Evolutionary conservation across 2,329 filamentous ascomycete species (phyloP).

Genomic region (Purpureocillium takamizusanense): DNA sequence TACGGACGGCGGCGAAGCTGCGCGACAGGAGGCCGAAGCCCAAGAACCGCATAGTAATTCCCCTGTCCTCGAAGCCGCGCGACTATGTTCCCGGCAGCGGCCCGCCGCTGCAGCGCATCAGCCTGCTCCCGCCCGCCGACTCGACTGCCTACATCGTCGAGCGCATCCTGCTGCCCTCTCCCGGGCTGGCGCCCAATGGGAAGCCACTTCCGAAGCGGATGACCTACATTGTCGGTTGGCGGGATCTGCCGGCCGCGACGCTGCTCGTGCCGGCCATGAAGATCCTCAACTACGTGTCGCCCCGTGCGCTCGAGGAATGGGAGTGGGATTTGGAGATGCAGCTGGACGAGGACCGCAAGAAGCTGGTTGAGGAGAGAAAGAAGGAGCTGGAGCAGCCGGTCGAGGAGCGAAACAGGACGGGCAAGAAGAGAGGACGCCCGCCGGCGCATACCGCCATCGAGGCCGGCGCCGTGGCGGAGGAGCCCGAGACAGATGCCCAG

Average conservation of each 20-base stretch:
- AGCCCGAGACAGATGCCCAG: slow-evolving; percentile 13
- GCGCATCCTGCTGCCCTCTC: slow-evolving; percentile 36
- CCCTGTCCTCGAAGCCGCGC: slow-evolving; percentile 7
- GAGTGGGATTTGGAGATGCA: slow-evolving; percentile 37
- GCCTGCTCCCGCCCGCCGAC: slow-evolving; percentile 39
- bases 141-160: slow-evolving; percentile 49
- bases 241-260: slow-evolving; percentile 39
- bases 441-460: slow-evolving; percentile 15
- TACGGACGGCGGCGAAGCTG: background rate
- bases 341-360: slow-evolving; percentile 28
- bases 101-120: slow-evolving; percentile 36
- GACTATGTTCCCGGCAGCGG: slow-evolving; percentile 37
- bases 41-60: background rate
- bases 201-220: slow-evolving; percentile 31
- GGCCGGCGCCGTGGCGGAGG: slow-evolving; percentile 17
- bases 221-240: slow-evolving; percentile 47
- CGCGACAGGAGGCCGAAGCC: background rate
- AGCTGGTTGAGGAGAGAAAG: slow-evolving; percentile 15
- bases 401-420: background rate
- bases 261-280: slow-evolving; percentile 35
- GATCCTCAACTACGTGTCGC: slow-evolving; percentile 51
- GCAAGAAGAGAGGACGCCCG: slow-evolving; percentile 16
- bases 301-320: slow-evolving; percentile 45
- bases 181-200: slow-evolving; percentile 21
- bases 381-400: slow-evolving; percentile 1